Conservation (phyloP, 164 flowering plant genomes). For the Sextonia rubra region DNA sequence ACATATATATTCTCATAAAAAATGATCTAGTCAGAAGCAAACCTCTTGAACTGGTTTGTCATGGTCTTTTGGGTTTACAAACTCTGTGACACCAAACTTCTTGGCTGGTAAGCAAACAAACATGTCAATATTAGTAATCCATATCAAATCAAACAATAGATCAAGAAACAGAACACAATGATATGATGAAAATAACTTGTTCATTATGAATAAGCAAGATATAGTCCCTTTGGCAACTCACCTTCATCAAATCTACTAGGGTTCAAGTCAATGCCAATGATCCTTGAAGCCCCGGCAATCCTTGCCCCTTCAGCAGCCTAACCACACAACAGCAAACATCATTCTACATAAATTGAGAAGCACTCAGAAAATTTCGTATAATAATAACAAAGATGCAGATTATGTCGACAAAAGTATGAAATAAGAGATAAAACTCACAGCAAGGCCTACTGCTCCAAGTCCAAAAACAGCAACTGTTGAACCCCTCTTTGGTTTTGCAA, state of each 20-base stretch:
- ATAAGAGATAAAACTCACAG: constrained; percentile 35
- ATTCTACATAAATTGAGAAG: not conserved
- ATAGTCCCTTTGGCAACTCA: constrained; percentile 5
- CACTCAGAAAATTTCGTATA: no score
- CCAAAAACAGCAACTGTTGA: constrained; percentile 70
- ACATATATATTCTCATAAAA: not conserved
- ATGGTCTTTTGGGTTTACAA: constrained; percentile 37
- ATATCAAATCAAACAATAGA: not conserved
- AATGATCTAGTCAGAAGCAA: not conserved
- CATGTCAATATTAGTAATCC: not conserved
- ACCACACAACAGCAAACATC: not conserved
- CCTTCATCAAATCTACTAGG: constrained; percentile 56
- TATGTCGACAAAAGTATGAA: not conserved
- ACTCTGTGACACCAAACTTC: constrained; percentile 44
- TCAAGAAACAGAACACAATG: not conserved
- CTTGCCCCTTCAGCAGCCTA: constrained; percentile 85
- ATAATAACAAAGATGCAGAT: not conserved
- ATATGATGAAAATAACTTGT: not conserved
- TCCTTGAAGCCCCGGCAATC: constrained; percentile 69
- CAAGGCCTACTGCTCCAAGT: constrained; percentile 80
- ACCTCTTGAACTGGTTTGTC: constrained; percentile 47
- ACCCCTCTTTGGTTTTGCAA: constrained; percentile 66
- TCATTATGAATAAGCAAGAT: not conserved
- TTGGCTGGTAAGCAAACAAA: constrained; percentile 25
- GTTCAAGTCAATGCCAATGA: constrained; percentile 75